phyloP scores from a whole-genome alignment of 257 asterid genomes.

The Rhazya stricta region DNA sequence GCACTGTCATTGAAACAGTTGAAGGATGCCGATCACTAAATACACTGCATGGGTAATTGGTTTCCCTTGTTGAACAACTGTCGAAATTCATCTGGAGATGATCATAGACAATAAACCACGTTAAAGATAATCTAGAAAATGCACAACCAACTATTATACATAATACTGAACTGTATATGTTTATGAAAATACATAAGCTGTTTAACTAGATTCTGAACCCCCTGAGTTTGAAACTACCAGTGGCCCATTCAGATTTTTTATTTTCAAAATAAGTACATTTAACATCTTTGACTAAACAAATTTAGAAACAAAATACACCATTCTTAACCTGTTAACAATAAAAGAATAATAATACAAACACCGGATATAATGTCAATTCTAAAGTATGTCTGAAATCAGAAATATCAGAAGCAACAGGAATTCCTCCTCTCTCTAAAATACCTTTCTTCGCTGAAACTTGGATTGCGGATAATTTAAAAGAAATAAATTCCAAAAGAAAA shows the following conservation, averaged over 20 bases:
- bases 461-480: background rate
- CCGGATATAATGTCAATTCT: background rate
- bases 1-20: conserved; percentile 96
- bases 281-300: background rate
- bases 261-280: background rate
- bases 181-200: background rate
- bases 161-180: too few species aligned
- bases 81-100: conserved; percentile 82
- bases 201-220: background rate
- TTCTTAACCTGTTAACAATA: background rate
- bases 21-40: conserved; percentile 91
- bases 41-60: conserved; percentile 67
- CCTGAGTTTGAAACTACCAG: background rate
- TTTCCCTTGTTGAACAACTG: conserved; percentile 86
- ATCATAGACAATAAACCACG: conserved; percentile 13
- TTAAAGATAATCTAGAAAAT: background rate
- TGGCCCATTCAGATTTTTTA: background rate
- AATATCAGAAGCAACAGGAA: background rate
- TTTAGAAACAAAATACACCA: background rate
- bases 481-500: background rate
- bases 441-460: background rate
- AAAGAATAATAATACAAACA: background rate
- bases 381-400: background rate
- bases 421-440: background rate
- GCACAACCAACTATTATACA: background rate